phyloP scores from a whole-genome alignment of 164 flowering plant species.

The Litsea cubeba region DNA sequence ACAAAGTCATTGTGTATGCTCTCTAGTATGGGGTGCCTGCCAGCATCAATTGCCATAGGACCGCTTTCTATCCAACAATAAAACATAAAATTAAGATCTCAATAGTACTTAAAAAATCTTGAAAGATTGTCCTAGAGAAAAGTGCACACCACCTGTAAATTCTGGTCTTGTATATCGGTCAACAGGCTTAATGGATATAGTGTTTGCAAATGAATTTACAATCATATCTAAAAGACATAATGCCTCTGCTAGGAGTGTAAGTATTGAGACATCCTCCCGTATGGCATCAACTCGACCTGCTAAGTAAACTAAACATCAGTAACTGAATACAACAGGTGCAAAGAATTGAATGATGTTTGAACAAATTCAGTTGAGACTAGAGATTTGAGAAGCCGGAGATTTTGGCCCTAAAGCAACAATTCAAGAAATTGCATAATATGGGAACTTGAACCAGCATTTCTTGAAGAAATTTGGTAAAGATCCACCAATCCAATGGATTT shows the following conservation, averaged over 20 bases:
- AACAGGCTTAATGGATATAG: constrained; percentile 84
- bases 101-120: not conserved
- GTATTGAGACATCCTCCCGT: constrained; percentile 74
- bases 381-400: not conserved
- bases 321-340: not conserved
- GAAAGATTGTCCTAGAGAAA: not conserved
- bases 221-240: constrained; percentile 96
- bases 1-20: constrained; percentile 74
- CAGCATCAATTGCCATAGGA: constrained; percentile 93
- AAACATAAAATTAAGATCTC: not conserved
- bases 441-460: not conserved
- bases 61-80: constrained; percentile 56
- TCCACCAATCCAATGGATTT: not conserved
- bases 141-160: constrained; percentile 56
- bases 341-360: not conserved
- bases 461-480: not conserved
- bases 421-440: not conserved
- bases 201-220: constrained; percentile 96
- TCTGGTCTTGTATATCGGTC: constrained; percentile 84
- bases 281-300: constrained; percentile 75
- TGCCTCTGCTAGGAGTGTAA: constrained; percentile 86
- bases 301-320: constrained; percentile 7
- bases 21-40: constrained; percentile 94
- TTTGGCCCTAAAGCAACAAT: not conserved
- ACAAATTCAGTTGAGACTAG: too few relatives aligned